Percentiles rank a stretch among this genome's conserved stretches.
Conservation (phyloP, 2,329 filamentous ascomycete species). For the Didymellaceae sp. region DNA sequence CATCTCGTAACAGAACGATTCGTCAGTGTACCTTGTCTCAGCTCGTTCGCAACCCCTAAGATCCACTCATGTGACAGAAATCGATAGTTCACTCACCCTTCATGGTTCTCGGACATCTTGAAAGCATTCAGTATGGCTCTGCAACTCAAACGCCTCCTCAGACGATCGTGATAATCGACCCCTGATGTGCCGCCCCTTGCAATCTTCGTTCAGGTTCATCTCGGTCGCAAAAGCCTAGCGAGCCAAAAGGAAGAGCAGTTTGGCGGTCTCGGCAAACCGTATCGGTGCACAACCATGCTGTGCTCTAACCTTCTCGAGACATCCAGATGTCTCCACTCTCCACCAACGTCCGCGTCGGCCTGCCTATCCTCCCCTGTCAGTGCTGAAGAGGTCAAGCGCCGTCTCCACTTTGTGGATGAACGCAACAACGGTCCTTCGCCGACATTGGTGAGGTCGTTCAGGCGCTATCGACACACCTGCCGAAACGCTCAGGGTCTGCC, state of each 20-base stretch:
- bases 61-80: slow-evolving; percentile 27
- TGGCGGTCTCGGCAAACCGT: slow-evolving; percentile 23
- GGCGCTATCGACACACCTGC: slow-evolving; percentile 24
- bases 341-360: slow-evolving; percentile 41
- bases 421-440: slow-evolving; percentile 27
- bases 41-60: slow-evolving; percentile 9
- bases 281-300: slow-evolving; percentile 23
- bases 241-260: slow-evolving; percentile 18
- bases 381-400: slow-evolving; percentile 25
- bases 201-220: slow-evolving; percentile 19
- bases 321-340: slow-evolving; percentile 25
- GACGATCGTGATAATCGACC: slow-evolving; percentile 31
- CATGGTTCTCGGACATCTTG: slow-evolving; percentile 17
- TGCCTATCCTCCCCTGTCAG: slow-evolving; percentile 31
- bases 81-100: slow-evolving; percentile 13
- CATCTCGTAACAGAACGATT: slow-evolving; percentile 16
- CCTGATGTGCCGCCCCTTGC: slow-evolving; percentile 25
- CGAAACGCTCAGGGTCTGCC: slow-evolving; percentile 10
- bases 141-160: slow-evolving; percentile 22
- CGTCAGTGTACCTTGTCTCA: slow-evolving; percentile 27
- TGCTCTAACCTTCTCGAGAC: slow-evolving; percentile 27
- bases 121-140: slow-evolving; percentile 16
- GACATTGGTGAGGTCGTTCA: slow-evolving; percentile 23
- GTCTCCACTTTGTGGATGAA: slow-evolving; percentile 29
- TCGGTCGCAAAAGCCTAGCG: slow-evolving; percentile 19